Conservation (phyloP, 148 eudicot species). For the Heliosperma pusillum region DNA sequence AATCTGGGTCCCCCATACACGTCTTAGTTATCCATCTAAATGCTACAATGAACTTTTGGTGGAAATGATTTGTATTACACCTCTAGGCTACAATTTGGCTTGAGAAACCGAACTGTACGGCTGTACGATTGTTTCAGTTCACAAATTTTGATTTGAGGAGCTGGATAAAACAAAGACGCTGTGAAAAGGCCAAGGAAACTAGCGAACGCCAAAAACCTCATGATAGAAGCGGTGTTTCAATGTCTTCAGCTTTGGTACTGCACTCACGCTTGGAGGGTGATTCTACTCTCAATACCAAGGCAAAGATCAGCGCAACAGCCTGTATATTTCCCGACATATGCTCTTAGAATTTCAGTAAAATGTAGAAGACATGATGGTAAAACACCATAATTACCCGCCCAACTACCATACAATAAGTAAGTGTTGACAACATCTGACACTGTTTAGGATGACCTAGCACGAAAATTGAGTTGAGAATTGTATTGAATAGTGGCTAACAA, state of each 20-base stretch:
- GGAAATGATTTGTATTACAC: not conserved
- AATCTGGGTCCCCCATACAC: not conserved
- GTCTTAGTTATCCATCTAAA: not conserved
- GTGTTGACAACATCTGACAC: no score
- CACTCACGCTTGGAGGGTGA: slow-evolving; percentile 19
- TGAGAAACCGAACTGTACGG: not conserved
- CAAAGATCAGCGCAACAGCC: slow-evolving; percentile 39
- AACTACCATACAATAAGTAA: no score
- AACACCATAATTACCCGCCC: no score
- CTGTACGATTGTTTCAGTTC: not conserved
- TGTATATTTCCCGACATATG: slow-evolving; percentile 8
- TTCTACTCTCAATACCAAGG: slow-evolving; percentile 32
- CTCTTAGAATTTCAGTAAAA: not conserved
- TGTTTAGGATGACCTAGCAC: no score
- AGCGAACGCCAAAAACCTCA: slow-evolving; percentile 14
- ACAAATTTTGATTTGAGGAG: not conserved
- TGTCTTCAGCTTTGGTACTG: slow-evolving; percentile 27
- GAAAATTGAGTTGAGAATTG: no score
- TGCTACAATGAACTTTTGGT: not conserved
- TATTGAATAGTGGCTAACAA: no score
- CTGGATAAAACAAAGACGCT: not conserved
- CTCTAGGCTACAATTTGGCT: not conserved
- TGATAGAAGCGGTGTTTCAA: slow-evolving; percentile 37
- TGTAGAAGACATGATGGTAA: no score
- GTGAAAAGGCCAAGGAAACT: not conserved